Conservation (phyloP, 2,329 filamentous ascomycete species). For the Ustilaginoidea virens region DNA sequence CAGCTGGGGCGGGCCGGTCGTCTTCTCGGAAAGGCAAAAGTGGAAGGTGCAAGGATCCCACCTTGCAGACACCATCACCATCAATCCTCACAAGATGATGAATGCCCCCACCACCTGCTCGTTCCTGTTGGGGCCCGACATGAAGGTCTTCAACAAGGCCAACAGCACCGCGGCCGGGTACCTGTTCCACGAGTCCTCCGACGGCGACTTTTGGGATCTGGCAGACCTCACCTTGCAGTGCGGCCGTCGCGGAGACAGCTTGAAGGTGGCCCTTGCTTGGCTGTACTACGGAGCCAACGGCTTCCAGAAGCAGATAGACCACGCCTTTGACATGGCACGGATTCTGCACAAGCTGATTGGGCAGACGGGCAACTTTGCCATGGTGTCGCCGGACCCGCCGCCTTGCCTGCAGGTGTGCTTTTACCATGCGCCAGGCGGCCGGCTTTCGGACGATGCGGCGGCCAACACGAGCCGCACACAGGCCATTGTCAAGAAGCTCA, state of each 20-base stretch:
- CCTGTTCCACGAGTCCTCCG: constrained; percentile 50
- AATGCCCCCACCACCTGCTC: constrained; percentile 81
- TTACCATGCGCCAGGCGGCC: constrained; percentile 53
- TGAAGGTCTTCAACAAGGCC: constrained; percentile 61
- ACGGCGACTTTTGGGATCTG: constrained; percentile 63
- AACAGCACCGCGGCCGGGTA: constrained; percentile 84
- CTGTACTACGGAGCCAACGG: constrained; percentile 71
- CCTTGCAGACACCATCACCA: constrained; percentile 65
- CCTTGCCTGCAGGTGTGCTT: constrained; percentile 93
- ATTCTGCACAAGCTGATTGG: constrained; percentile 49
- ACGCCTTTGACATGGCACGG: constrained; percentile 55
- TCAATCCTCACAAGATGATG: constrained; percentile 97
- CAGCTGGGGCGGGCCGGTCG: constrained; percentile 74
- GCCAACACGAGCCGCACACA: constrained; percentile 35
- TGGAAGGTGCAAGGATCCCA: constrained; percentile 54
- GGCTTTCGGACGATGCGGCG: constrained; percentile 23
- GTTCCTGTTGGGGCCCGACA: constrained; percentile 67
- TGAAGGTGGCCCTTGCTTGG: constrained; percentile 84
- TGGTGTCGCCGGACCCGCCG: constrained; percentile 62
- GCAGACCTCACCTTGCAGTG: constrained; percentile 91
- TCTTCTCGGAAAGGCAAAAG: constrained; percentile 54
- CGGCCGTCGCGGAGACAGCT: constrained; percentile 66
- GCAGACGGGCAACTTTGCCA: constrained; percentile 41
- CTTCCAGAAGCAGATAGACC: constrained; percentile 54
- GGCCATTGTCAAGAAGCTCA: constrained; percentile 30